Percentiles rank a stretch among this genome's conserved stretches.
phyloP scores from a whole-genome alignment of 192 early-diverging fungal species.

The Entomortierella lignicola region DNA sequence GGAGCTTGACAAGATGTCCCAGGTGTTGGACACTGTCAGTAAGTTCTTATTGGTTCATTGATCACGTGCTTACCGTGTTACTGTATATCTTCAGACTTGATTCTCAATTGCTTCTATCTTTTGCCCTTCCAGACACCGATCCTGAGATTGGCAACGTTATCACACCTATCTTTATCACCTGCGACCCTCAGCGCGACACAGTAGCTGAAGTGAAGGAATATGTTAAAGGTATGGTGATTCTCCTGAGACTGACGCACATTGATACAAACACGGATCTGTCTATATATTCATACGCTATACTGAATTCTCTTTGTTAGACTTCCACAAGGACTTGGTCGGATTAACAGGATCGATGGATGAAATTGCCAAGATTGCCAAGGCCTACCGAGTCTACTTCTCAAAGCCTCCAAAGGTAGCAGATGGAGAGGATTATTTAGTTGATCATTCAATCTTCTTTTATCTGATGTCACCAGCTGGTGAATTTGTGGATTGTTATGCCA shows the following conservation, averaged over 20 bases:
- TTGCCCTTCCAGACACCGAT: constrained; percentile 56
- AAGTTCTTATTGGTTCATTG: constrained; percentile 33
- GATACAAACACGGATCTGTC: neutral
- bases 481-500: constrained; percentile 93
- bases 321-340: constrained; percentile 94
- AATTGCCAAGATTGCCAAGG: constrained; percentile 85
- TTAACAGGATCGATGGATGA: constrained; percentile 90
- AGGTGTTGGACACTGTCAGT: constrained; percentile 83
- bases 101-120: too few species aligned
- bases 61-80: too few species aligned
- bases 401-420: constrained; percentile 84
- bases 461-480: constrained; percentile 91
- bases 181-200: constrained; percentile 96
- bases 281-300: too few species aligned
- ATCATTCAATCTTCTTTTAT: constrained; percentile 99
- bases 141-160: constrained; percentile 64
- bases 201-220: constrained; percentile 82
- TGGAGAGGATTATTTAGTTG: constrained; percentile 95
- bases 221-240: constrained; percentile 52
- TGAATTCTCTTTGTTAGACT: constrained; percentile 67
- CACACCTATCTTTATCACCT: constrained; percentile 94
- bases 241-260: neutral
- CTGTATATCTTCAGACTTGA: too few species aligned
- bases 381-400: constrained; percentile 95
- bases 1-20: constrained; percentile 97